Conservation (phyloP, 441 rosid species). For the Omphalea diandra region DNA sequence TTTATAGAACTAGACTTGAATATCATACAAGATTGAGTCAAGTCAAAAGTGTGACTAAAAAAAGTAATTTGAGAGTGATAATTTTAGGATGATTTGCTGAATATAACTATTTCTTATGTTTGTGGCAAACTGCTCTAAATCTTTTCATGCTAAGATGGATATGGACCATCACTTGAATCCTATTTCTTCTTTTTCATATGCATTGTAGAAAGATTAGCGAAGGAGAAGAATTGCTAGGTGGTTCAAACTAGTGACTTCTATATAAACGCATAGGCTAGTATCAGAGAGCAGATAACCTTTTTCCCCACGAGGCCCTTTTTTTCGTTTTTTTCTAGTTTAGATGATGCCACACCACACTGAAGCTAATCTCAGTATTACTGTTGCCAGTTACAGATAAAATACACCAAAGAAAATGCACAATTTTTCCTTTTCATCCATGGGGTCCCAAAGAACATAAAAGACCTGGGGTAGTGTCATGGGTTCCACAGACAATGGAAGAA, state of each 20-base stretch:
- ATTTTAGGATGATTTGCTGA: background rate
- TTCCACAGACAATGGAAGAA: constrained; percentile 50
- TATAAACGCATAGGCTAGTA: background rate
- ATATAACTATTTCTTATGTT: background rate
- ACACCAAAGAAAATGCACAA: constrained; percentile 59
- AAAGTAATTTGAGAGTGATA: background rate
- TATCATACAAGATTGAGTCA: background rate
- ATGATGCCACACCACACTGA: too few relatives aligned
- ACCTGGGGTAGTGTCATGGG: constrained; percentile 72
- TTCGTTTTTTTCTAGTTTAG: too few relatives aligned
- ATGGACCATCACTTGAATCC: background rate
- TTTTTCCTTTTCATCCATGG: constrained; percentile 75
- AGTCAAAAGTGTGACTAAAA: background rate
- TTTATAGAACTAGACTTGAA: background rate
- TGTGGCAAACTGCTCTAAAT: too few relatives aligned
- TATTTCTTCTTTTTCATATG: background rate
- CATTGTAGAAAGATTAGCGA: background rate
- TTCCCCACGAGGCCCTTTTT: too few relatives aligned
- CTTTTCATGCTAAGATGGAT: background rate
- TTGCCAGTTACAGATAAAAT: constrained; percentile 40
- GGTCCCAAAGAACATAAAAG: constrained; percentile 46
- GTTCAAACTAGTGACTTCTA: background rate
- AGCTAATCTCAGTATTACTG: background rate
- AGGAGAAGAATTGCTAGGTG: background rate
- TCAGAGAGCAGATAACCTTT: background rate